phyloP scores from a whole-genome alignment of 2,329 filamentous ascomycete genomes.

The Aspergillus arachidicola region DNA sequence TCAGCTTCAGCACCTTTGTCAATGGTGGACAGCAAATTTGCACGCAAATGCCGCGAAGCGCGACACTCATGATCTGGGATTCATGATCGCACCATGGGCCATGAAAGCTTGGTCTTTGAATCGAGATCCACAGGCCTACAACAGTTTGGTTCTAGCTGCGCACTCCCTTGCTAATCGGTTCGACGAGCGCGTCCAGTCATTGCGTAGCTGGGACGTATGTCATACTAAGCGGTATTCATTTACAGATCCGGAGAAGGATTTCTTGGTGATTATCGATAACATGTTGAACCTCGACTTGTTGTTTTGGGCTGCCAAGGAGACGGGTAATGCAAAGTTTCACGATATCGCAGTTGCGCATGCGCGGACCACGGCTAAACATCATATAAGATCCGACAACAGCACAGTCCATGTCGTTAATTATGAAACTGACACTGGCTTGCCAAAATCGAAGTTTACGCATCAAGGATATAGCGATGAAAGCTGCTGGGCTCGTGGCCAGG shows the following conservation, averaged over 20 bases:
- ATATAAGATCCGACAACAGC: constrained; percentile 39
- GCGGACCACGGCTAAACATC: constrained; percentile 40
- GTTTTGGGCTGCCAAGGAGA: constrained; percentile 41
- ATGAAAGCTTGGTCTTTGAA: constrained; percentile 52
- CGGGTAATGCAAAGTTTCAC: constrained; percentile 23
- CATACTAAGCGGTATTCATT: constrained; percentile 35
- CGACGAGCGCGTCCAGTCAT: constrained; percentile 34
- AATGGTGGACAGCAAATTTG: constrained; percentile 47
- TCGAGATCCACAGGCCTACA: constrained; percentile 38
- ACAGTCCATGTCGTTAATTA: constrained; percentile 40
- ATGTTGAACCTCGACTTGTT: constrained; percentile 47
- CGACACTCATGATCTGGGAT: constrained; percentile 59
- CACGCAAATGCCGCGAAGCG: constrained; percentile 46
- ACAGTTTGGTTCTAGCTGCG: constrained; percentile 35
- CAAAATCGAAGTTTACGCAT: constrained; percentile 26
- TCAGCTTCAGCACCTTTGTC: constrained; percentile 31
- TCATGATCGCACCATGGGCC: constrained; percentile 55
- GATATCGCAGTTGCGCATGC: constrained; percentile 39
- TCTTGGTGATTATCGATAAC: constrained; percentile 49
- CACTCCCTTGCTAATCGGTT: constrained; percentile 43
- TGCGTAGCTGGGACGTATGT: constrained; percentile 51
- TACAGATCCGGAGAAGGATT: constrained; percentile 37
- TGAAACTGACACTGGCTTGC: constrained; percentile 44
- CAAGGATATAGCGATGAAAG: constrained; percentile 29
- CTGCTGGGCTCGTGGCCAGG: constrained; percentile 30